A percentile compares a stretch with the other conserved stretches of the same genome.
Evolutionary conservation across 139 green algal genomes (phyloP).

Genomic region (Pleodorina starrii): DNA sequence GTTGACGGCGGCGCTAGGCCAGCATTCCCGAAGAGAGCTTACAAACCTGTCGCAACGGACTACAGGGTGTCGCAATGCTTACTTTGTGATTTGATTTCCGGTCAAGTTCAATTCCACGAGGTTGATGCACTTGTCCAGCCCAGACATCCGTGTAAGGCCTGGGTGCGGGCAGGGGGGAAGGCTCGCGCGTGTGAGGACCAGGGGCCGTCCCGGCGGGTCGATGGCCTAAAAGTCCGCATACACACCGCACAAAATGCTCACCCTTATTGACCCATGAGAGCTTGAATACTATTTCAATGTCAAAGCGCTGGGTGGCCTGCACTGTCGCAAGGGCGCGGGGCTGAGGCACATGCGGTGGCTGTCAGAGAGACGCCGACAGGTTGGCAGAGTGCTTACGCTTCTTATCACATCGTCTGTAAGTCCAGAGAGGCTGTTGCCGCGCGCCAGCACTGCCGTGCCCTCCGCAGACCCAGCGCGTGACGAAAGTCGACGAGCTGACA

Average conservation of each 20-base stretch:
- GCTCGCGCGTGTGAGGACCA: neutral
- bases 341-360: neutral
- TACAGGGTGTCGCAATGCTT: too few species aligned
- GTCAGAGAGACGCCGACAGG: neutral
- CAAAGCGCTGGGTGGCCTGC: slow-evolving; percentile 37
- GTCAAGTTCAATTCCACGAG: slow-evolving; percentile 47
- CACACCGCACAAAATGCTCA: neutral
- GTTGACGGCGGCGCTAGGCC: too few species aligned
- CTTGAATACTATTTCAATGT: slow-evolving; percentile 51
- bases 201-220: neutral
- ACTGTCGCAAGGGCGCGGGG: neutral
- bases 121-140: slow-evolving; percentile 36
- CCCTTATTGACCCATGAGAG: slow-evolving; percentile 11
- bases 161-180: neutral
- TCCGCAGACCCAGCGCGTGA: slow-evolving; percentile 14
- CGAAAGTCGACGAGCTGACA: neutral
- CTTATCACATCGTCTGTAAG: slow-evolving; percentile 43
- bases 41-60: too few species aligned
- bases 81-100: slow-evolving; percentile 48
- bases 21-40: too few species aligned
- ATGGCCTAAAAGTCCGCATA: neutral
- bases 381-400: neutral
- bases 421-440: slow-evolving; percentile 12
- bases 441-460: neutral
- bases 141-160: slow-evolving; percentile 13